phyloP scores from a whole-genome alignment of 2,329 filamentous ascomycete species.

The Pestalotiopsis sp. region DNA sequence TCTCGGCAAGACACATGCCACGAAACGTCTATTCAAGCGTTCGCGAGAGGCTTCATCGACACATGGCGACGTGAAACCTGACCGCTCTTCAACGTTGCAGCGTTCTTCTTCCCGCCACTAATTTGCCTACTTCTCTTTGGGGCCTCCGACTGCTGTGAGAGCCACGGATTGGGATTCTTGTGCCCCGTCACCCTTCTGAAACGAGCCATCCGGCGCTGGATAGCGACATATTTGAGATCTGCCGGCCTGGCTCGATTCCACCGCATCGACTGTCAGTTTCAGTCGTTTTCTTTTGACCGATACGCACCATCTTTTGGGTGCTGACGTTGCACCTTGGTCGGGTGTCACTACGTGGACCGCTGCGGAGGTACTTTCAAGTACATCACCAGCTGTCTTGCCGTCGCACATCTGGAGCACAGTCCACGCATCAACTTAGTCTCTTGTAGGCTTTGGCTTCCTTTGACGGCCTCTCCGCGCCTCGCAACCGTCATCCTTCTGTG shows the following conservation, averaged over 20 bases:
- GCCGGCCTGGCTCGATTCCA: not conserved
- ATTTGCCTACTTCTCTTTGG: not conserved
- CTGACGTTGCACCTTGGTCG: not conserved
- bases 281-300: not conserved
- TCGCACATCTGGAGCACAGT: not conserved
- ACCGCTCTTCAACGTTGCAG: not conserved
- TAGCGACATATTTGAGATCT: not conserved
- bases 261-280: not conserved
- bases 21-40: not conserved
- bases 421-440: not conserved
- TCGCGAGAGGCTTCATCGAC: not conserved
- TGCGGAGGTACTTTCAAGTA: not conserved
- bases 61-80: not conserved
- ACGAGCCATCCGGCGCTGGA: not conserved
- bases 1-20: not conserved
- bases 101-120: not conserved
- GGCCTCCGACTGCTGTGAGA: not conserved
- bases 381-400: not conserved
- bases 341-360: not conserved
- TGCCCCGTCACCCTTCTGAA: not conserved
- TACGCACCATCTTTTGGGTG: not conserved
- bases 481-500: not conserved
- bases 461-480: not conserved
- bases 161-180: not conserved
- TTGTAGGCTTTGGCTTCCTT: not conserved